Percentiles rank a stretch among this genome's conserved stretches.
Conservation (phyloP, 768 basidiomycete species). For the Gymnopilus dilepis region DNA sequence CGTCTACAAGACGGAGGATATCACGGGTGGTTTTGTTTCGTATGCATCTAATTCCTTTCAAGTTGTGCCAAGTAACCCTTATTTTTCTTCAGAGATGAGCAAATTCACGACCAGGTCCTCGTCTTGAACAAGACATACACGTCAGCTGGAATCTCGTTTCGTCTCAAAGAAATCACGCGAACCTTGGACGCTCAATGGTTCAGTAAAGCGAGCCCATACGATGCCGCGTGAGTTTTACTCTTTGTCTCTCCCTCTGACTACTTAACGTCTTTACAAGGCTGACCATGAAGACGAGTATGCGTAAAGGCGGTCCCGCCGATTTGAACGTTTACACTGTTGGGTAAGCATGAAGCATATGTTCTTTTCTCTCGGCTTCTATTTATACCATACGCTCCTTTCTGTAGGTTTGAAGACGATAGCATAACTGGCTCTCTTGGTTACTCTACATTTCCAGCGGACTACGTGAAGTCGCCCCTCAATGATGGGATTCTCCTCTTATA, state of each 20-base stretch:
- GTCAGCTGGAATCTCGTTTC: slow-evolving; percentile 38
- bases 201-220: slow-evolving; percentile 13
- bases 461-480: slow-evolving; percentile 33
- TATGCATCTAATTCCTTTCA: slow-evolving; percentile 22
- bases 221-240: slow-evolving; percentile 8
- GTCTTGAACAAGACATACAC: slow-evolving; percentile 45
- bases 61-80: neutral
- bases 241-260: neutral
- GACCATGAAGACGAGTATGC: slow-evolving; percentile 10
- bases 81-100: slow-evolving; percentile 22
- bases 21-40: slow-evolving; percentile 43
- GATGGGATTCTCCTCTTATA: slow-evolving; percentile 44
- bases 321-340: neutral
- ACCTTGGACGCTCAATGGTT: slow-evolving; percentile 14
- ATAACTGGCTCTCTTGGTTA: slow-evolving; percentile 46
- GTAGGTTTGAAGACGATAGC: slow-evolving; percentile 34
- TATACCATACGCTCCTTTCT: neutral
- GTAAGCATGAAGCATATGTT: too few relatives aligned
- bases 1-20: slow-evolving; percentile 31
- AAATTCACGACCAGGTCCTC: slow-evolving; percentile 39
- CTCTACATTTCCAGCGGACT: slow-evolving; percentile 46
- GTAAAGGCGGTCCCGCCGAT: neutral
- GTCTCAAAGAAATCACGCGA: slow-evolving; percentile 34
- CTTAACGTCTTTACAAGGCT: slow-evolving; percentile 15
- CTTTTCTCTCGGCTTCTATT: neutral